Evolutionary conservation across 2,329 filamentous ascomycete species (phyloP), one percentile per base, ranked within the genome.

Genomic region (Cercospora sojina): DNA sequence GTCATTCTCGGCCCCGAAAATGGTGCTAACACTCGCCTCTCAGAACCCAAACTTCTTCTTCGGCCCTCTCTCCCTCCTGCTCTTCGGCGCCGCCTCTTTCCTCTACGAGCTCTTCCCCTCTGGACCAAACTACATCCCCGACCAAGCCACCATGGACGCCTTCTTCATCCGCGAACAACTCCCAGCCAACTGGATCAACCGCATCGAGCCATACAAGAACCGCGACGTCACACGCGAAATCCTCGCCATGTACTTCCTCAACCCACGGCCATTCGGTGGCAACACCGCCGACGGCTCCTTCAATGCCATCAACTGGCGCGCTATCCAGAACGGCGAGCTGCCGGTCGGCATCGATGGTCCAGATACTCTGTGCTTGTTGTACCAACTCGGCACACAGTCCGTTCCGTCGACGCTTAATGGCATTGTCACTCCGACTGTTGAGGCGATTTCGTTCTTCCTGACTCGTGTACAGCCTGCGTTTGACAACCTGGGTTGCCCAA

Each of bases 131-230:
- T 78, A 78, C 64, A 68, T 63, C 1, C 78, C 77, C 13, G 76
- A 78, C 61, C 71, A 76, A 59, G 74, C 64, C 47, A 79, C 76
- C 62, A 81, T 77, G 51, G 73, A 73, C 59, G 76, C 64, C 18
- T 78, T 78, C 77, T 83, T 81, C 72, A 79, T 79, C n/a, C 78
- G 71, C 7, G 80, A 82, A 70, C 72, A 71, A n/a, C 79, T 82
- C 23, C 80, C 80, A 2, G 74, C 75, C 27, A 80, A 81, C 67
- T 82, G 80, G 80, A 66, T 59, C 51, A 70, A 76, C 66, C 77
- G 77, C 27, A 68, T 73, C 3, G 65, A 68, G 4, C 76, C 77
- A 1, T 82, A 81, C 74, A 73, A 71, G 47, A 76, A 76, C 71
- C 55, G 49, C 25, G 75, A 78, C 23, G 78, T 80, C 6, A 76